Conservation (phyloP, 805 yeast species). For the Metschnikowia santaceciliae region DNA sequence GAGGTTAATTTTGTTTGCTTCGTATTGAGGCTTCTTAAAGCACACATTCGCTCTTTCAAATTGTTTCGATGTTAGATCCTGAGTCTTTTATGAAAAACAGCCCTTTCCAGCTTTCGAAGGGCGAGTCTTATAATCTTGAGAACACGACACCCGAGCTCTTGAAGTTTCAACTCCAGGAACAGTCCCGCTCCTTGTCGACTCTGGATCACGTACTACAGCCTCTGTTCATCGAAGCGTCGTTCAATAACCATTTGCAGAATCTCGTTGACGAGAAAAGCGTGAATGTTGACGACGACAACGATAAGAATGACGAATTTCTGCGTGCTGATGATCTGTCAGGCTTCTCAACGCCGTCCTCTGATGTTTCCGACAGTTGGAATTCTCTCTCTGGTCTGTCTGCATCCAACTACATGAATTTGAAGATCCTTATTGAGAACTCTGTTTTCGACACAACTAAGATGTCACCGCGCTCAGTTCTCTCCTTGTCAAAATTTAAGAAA, state of each 20-base stretch:
- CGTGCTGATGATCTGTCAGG: conserved; percentile 7
- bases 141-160: conserved; percentile 42
- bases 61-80: conserved; percentile 33
- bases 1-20: background rate
- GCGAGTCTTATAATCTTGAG: conserved; percentile 28
- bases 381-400: conserved; percentile 13
- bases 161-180: conserved; percentile 42
- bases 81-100: conserved; percentile 34
- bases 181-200: conserved; percentile 20
- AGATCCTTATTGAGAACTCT: conserved; percentile 43
- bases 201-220: conserved; percentile 9
- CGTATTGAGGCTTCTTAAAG: background rate
- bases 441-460: conserved; percentile 38
- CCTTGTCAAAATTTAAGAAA: conserved; percentile 24
- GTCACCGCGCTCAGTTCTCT: conserved; percentile 30
- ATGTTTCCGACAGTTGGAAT: conserved; percentile 13
- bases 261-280: conserved; percentile 6
- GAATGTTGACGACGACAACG: conserved; percentile 14
- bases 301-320: conserved; percentile 14
- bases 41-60: background rate
- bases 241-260: conserved; percentile 32
- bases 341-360: conserved; percentile 19
- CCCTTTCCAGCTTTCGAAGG: conserved; percentile 32
- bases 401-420: conserved; percentile 36
- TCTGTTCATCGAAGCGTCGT: conserved; percentile 27